Evolutionary conservation across 352 stramenopile species (phyloP).

Genomic region (Pythium folliculosum): DNA sequence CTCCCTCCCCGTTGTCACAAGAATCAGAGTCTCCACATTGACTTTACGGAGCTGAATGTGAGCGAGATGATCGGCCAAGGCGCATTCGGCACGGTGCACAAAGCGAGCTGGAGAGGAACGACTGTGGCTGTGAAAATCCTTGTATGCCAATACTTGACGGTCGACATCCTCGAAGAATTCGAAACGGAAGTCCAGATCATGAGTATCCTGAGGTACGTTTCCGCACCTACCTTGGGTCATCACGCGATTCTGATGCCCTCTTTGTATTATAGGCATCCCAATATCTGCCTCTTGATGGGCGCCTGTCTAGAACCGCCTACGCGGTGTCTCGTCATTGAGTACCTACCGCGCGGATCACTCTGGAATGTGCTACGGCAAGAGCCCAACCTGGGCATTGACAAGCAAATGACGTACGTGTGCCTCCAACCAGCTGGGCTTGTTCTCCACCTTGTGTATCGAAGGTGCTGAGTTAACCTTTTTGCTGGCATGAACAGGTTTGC

Average conservation of each 20-base stretch:
- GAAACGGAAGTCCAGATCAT: slow-evolving; percentile 90
- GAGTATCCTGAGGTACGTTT: slow-evolving; percentile 78
- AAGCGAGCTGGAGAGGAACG: slow-evolving; percentile 70
- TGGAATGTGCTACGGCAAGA: slow-evolving; percentile 89
- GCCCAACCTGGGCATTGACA: slow-evolving; percentile 51
- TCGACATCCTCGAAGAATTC: slow-evolving; percentile 87
- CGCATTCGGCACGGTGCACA: slow-evolving; percentile 83
- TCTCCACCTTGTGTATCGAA: not conserved
- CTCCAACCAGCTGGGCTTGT: not conserved
- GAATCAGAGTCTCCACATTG: slow-evolving; percentile 81
- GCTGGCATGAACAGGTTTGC: slow-evolving; percentile 49
- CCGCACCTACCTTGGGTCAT: not conserved
- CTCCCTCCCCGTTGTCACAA: slow-evolving; percentile 54
- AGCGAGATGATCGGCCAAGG: slow-evolving; percentile 85
- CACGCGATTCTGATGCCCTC: not conserved
- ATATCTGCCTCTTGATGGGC: slow-evolving; percentile 86
- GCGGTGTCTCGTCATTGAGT: slow-evolving; percentile 86
- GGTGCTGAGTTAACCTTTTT: not conserved
- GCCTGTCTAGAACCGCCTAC: slow-evolving; percentile 79
- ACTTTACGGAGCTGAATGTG: slow-evolving; percentile 78
- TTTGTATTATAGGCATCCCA: slow-evolving; percentile 59
- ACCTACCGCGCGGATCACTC: slow-evolving; percentile 75
- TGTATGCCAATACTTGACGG: slow-evolving; percentile 78
- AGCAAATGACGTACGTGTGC: slow-evolving; percentile 62
- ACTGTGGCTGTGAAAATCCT: slow-evolving; percentile 86